Percentiles rank a stretch among this genome's conserved stretches.
Evolutionary conservation across 345 rosid genomes (phyloP).

Genomic region (Geranium rotundifolium): DNA sequence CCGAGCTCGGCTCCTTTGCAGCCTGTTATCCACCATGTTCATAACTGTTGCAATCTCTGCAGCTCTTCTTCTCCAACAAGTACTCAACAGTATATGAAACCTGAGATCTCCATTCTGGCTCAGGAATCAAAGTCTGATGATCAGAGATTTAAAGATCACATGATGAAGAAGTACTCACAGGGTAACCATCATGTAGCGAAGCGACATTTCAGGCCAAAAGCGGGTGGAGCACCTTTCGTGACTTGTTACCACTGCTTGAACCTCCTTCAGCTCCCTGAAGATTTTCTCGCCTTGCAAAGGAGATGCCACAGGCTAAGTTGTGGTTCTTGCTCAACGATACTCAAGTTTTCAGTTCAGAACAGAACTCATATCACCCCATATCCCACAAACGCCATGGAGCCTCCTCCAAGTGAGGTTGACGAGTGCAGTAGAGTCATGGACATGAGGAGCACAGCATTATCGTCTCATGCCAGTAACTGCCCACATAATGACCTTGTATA

Average conservation of each 20-base stretch:
- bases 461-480: constrained; percentile 13
- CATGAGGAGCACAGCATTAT: constrained; percentile 9
- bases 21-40: constrained; percentile 18
- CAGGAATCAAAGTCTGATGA: constrained; percentile 36
- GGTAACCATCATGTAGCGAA: constrained; percentile 39
- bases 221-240: constrained; percentile 77
- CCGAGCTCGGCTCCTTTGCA: neutral
- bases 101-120: constrained; percentile 24
- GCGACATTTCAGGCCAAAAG: constrained; percentile 57
- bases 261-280: constrained; percentile 59
- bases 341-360: constrained; percentile 50
- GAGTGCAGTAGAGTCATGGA: constrained; percentile 10
- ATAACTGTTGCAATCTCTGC: constrained; percentile 16
- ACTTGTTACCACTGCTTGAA: constrained; percentile 49
- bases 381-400: constrained; percentile 8
- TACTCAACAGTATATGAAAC: constrained; percentile 39
- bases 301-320: constrained; percentile 62
- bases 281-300: constrained; percentile 55
- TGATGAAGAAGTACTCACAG: constrained; percentile 23
- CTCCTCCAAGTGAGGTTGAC: constrained; percentile 21
- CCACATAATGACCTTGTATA: constrained; percentile 18
- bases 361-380: constrained; percentile 48
- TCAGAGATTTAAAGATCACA: constrained; percentile 30
- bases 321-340: constrained; percentile 53
- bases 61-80: constrained; percentile 51